Base-by-base conservation (phyloP, 2,329 filamentous ascomycete species). In the Escovopsis sp. region DNA sequence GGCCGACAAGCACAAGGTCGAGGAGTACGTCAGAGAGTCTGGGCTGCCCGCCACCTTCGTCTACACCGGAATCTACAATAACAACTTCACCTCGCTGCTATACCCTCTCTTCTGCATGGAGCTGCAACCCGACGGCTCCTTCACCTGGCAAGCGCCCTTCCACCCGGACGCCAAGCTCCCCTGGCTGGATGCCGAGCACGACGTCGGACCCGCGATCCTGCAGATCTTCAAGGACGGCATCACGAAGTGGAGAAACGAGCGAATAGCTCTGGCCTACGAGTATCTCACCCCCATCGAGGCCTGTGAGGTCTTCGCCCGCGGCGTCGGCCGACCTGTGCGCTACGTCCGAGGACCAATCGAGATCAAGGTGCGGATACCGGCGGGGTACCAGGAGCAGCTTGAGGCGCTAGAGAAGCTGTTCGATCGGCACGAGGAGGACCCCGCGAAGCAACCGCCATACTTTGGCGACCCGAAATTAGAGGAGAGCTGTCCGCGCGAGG, bases 41-140 rank as follows among this genome's bases (percentile, higher is more conserved):
- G 77, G 77, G 9, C 66, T 94, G 10, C 84, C 84, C 0, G 77
- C 87, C 1, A 96, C 88, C 0, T 96, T 94, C 56, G 79, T 94
- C 44, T 94, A 94, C 58, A 85, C 87, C 9, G 90, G 88, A 40
- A 94, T 94, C 48, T 98, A 96, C 66, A 94, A 96, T 67, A 96
- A 96, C 61, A 96, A 98, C 56, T 98, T 96, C 60, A 96, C 88
- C 21, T 90, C 83, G 32, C 68, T 94, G 23, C 76, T 76, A 2
- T 96, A 94, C 52, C 90, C 90, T 1, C 68, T 96, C 4, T 96
- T 96, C 62, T 90, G 87, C 60, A 93, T 94, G 81, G 85, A 92
- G 43, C 63, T 93, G 32, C 77, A 85, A 56, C 57, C 66, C 2
- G 85, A 94, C 48, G 86, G 84, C 14, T 86, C 81, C 36, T 94